phyloP scores from a whole-genome alignment of 129 eudicot genomes.

The Tagetes erecta region DNA sequence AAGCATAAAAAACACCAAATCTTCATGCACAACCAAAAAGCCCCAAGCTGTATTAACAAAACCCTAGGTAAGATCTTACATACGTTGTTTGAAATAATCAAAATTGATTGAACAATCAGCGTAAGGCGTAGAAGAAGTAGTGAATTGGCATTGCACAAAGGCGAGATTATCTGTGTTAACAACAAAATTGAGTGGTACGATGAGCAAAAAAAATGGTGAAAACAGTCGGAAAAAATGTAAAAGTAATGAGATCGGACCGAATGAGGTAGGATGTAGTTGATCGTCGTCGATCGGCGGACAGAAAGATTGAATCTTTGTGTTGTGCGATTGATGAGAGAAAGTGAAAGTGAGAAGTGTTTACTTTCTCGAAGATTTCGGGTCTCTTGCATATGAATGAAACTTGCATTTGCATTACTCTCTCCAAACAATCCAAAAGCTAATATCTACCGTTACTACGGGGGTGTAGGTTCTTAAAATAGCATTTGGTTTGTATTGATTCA shows the following conservation, averaged over 20 bases:
- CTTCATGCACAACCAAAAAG: slow-evolving; percentile 55
- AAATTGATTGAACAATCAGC: slow-evolving; percentile 15
- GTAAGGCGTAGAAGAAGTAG: slow-evolving; percentile 22
- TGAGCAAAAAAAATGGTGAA: slow-evolving; percentile 3
- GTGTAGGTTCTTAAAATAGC: too few species aligned
- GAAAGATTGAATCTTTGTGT: slow-evolving; percentile 16
- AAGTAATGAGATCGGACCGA: slow-evolving; percentile 20
- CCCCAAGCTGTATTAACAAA: slow-evolving; percentile 30
- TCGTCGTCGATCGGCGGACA: slow-evolving; percentile 17
- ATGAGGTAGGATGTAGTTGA: slow-evolving; percentile 42
- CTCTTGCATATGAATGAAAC: background rate
- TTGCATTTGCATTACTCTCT: too few species aligned
- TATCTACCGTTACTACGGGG: too few species aligned
- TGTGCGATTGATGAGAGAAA: slow-evolving; percentile 10
- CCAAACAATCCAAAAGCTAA: too few species aligned
- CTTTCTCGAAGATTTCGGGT: slow-evolving; percentile 32
- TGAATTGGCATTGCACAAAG: slow-evolving; percentile 22
- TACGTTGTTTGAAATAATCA: slow-evolving; percentile 18
- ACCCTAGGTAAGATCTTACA: slow-evolving; percentile 47
- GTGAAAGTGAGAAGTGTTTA: slow-evolving; percentile 26
- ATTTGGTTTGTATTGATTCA: too few species aligned
- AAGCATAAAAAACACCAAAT: slow-evolving; percentile 66
- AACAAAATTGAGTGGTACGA: slow-evolving; percentile 7
- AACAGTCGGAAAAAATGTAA: background rate
- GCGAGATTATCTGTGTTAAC: too few species aligned